These are phyloP conservation scores for Solanum pennellii DNA, from an alignment of 257 asterid species.

Conservation along the genomic window DNA sequence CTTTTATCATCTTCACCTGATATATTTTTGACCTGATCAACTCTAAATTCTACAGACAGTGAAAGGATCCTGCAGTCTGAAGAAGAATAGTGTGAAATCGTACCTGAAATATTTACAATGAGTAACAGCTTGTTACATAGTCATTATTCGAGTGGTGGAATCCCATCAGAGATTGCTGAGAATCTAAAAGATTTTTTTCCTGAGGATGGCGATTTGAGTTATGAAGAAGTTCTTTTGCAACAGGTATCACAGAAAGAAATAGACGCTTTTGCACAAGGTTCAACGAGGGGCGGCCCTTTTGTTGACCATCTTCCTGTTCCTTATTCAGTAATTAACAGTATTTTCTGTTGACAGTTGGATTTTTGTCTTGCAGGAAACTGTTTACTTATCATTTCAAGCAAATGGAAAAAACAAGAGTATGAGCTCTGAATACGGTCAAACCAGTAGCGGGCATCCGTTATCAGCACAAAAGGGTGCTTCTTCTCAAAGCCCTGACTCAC, in stretches of 20 bases:
- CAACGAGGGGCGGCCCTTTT: neutral
- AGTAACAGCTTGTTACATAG: conserved; percentile 21
- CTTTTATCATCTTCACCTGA: neutral
- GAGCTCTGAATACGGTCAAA: conserved; percentile 29
- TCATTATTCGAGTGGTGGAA: conserved; percentile 34
- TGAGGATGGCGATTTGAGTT: conserved; percentile 65
- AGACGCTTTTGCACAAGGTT: neutral
- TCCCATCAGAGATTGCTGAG: conserved; percentile 66
- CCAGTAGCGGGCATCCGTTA: conserved; percentile 22
- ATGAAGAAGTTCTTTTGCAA: conserved; percentile 61
- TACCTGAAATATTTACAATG: conserved; percentile 35
- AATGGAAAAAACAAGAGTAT: conserved; percentile 23
- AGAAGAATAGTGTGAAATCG: conserved; percentile 5
- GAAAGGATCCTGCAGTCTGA: neutral
- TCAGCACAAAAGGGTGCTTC: conserved; percentile 32
- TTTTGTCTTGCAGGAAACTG: conserved; percentile 54
- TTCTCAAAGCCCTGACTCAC: conserved; percentile 36
- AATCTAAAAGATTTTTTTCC: conserved; percentile 59
- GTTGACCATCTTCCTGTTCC: neutral
- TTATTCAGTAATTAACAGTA: neutral
- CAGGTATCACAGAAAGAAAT: conserved; percentile 13
- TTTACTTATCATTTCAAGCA: conserved; percentile 42
- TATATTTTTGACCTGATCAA: neutral
- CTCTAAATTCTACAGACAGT: neutral
- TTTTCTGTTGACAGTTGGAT: neutral